Evolutionary conservation across 2,329 filamentous ascomycete species (phyloP).

Genomic region (Ophiostoma sp.): DNA sequence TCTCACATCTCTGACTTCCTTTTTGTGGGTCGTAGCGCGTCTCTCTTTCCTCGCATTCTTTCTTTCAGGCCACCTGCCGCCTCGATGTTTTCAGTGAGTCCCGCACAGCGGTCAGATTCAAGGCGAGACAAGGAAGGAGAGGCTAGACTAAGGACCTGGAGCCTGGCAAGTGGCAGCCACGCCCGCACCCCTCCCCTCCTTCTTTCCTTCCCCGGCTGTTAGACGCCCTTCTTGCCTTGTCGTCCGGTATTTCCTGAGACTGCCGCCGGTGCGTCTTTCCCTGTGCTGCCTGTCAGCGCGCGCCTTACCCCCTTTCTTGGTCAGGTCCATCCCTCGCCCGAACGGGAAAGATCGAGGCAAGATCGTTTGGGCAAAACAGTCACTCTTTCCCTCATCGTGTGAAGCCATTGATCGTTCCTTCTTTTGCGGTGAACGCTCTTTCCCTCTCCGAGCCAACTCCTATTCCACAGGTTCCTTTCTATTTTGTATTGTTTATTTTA

Average conservation of each 20-base stretch:
- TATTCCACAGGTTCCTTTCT: background rate
- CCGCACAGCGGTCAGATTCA: background rate
- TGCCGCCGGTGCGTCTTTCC: constrained; percentile 11
- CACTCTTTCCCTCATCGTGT: background rate
- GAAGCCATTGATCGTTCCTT: background rate
- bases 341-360: constrained; percentile 1
- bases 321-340: background rate
- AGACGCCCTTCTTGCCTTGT: background rate
- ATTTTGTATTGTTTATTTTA: background rate
- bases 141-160: background rate
- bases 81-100: constrained; percentile 3
- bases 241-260: constrained; percentile 12
- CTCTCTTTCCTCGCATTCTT: constrained; percentile 11
- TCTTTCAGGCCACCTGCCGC: constrained; percentile 11
- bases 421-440: constrained; percentile 2
- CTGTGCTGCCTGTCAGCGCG: constrained; percentile 12
- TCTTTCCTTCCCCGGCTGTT: constrained; percentile 3
- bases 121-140: constrained; percentile 9
- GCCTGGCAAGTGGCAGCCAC: background rate
- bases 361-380: background rate
- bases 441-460: background rate
- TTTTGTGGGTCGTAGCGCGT: constrained; percentile 7
- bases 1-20: background rate
- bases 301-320: constrained; percentile 4
- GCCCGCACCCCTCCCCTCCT: background rate